Base-by-base conservation (phyloP, 345 rosid genomes). In the Syzygium aqueum region DNA sequence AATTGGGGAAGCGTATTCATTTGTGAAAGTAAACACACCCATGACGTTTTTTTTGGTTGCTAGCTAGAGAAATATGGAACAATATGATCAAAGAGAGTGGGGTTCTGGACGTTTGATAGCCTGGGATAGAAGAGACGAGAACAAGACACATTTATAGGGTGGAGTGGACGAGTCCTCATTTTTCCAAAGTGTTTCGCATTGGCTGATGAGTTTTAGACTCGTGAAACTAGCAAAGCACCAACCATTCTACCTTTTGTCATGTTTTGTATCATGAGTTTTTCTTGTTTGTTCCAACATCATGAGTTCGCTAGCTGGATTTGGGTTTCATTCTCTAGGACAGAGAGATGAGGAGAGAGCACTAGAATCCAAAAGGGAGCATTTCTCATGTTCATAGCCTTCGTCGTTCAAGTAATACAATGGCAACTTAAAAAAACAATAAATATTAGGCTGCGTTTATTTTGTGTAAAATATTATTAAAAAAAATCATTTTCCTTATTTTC, bases 1-100 rank as follows among this genome's bases (percentile, higher is more conserved):
- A 53, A 93, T 28, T 12, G 90, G 80, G 78, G 86, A 84, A 6
- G 65, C 53, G 56, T 86, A 50, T 82, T 91, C 92, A 5, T 85
- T 77, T 46, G 86, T 86, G 80, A 77, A 84, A 23, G 89, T 78
- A 53, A 87, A 23, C 52, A 84, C 90, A 33, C 91, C 91, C 90
- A 90, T 90, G 30, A 84, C 51, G 28, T 3, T 8, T 63, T 51
- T 28, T 28, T 63, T 6, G 19, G 30, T 14, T 63, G 33, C 5
- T 63, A 28, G 7, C 21, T 63, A n/a, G 77, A 63, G 77, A 63
- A 16, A 14, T 14, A 63, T 8, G 77, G 77, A 63, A 63, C 21
- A 63, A 63, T 63, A 63, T 16, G 30, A 57, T 57, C 30, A 11
- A 11, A 57, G 65, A 57, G 30, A 63, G 37, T 15, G 77, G 77